These are phyloP conservation scores for Talaromyces sp. DNA, from an alignment of 2,329 filamentous ascomycete species.

Conservation along the genomic window DNA sequence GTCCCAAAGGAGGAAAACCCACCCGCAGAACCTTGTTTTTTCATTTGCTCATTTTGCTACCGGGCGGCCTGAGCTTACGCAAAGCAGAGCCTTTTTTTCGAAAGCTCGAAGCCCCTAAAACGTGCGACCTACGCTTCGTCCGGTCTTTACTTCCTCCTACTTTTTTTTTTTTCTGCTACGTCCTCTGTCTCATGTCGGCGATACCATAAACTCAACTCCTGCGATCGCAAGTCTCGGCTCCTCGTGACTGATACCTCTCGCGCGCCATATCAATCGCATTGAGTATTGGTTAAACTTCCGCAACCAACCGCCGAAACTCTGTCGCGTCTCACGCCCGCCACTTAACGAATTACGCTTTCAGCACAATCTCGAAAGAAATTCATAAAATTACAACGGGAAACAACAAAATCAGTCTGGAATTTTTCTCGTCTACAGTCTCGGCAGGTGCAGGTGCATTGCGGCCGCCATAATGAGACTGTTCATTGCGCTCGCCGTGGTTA, in stretches of 20 bases:
- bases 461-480: slow-evolving; percentile 6
- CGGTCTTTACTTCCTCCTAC: not conserved
- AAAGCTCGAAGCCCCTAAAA: not conserved
- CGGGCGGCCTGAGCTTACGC: not conserved
- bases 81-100: too few relatives aligned
- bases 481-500: not conserved
- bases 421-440: not conserved
- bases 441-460: not conserved
- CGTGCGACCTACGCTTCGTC: not conserved
- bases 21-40: not conserved
- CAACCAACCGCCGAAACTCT: not conserved
- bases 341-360: not conserved
- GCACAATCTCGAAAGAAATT: not conserved
- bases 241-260: not conserved
- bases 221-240: not conserved
- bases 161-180: not conserved
- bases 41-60: not conserved
- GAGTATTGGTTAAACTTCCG: not conserved
- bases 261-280: not conserved
- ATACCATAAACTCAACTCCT: not conserved
- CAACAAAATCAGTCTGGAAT: not conserved
- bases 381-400: not conserved
- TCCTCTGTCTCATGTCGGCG: not conserved
- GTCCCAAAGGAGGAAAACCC: not conserved
- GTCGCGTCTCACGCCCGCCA: not conserved